These are phyloP conservation scores for Bolboschoenoplectus hybrid DNA, from an alignment of 202 grass and related monocot species.

Conservation along the genomic window DNA sequence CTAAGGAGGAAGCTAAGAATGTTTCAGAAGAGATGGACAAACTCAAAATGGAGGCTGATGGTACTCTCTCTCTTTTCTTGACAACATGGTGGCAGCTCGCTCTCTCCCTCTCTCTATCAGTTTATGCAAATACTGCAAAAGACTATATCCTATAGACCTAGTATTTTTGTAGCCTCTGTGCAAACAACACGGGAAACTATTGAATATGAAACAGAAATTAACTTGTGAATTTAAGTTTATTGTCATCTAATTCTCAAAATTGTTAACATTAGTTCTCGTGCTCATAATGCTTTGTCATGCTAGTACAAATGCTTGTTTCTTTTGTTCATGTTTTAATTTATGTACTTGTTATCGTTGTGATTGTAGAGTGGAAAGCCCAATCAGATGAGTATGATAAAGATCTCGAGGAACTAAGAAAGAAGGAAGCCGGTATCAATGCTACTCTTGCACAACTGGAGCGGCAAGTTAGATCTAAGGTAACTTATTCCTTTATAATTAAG, in stretches of 20 bases:
- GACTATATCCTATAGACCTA: background rate
- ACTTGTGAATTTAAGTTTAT: slow-evolving; percentile 6
- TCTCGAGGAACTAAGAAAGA: slow-evolving; percentile 82
- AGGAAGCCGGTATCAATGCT: slow-evolving; percentile 63
- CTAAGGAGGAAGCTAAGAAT: slow-evolving; percentile 61
- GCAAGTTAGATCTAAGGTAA: slow-evolving; percentile 81
- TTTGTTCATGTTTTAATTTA: slow-evolving; percentile 15
- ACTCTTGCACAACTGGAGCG: slow-evolving; percentile 70
- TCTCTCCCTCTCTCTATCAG: background rate
- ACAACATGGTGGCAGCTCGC: too few species aligned
- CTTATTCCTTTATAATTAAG: slow-evolving; percentile 33
- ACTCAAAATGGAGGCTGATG: slow-evolving; percentile 79
- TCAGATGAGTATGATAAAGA: slow-evolving; percentile 86
- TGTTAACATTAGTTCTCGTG: background rate
- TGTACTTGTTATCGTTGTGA: slow-evolving; percentile 15
- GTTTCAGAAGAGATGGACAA: slow-evolving; percentile 78
- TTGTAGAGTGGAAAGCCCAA: slow-evolving; percentile 88
- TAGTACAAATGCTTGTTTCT: background rate
- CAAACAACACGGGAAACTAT: background rate
- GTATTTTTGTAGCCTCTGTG: background rate
- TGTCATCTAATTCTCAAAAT: background rate
- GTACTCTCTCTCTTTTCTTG: slow-evolving; percentile 41
- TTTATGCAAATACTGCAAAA: slow-evolving; percentile 18
- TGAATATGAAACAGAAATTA: slow-evolving; percentile 4
- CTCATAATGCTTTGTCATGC: background rate